Evolutionary conservation across 2,329 filamentous ascomycete species (phyloP).

Genomic region (Cladobotryum protrusum): DNA sequence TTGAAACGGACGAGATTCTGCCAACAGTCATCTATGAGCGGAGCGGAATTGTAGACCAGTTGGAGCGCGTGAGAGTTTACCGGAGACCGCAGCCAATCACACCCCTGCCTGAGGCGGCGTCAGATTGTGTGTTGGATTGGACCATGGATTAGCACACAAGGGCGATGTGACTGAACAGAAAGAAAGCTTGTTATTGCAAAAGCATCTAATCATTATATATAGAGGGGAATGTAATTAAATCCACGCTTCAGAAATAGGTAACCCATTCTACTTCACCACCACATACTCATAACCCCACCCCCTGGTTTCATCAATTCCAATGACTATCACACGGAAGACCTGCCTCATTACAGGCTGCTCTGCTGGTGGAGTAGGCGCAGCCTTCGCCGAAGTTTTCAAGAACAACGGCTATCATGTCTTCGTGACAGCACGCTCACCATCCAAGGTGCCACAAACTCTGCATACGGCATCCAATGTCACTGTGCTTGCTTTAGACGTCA

Average conservation of each 20-base stretch:
- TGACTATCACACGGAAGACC: slow-evolving; percentile 13
- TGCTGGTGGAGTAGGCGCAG: slow-evolving; percentile 25
- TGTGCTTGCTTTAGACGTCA: slow-evolving; percentile 19
- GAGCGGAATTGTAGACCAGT: too few species aligned
- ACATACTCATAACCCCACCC: too few species aligned
- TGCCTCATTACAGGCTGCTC: slow-evolving; percentile 32
- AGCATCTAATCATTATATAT: too few species aligned
- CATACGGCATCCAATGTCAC: slow-evolving; percentile 16
- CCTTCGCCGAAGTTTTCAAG: slow-evolving; percentile 25
- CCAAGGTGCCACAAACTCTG: slow-evolving; percentile 17
- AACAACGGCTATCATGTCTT: slow-evolving; percentile 22
- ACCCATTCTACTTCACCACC: neutral
- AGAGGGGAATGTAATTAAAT: too few species aligned
- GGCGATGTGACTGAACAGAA: too few species aligned
- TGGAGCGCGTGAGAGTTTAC: too few species aligned
- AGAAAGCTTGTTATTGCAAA: too few species aligned
- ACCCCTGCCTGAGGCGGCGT: too few species aligned
- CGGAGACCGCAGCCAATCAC: too few species aligned
- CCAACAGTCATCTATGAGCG: too few species aligned
- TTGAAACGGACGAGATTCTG: too few species aligned
- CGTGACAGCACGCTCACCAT: slow-evolving; percentile 22
- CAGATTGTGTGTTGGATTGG: too few species aligned
- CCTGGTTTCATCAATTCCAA: neutral
- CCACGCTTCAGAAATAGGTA: neutral
- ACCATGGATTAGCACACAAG: neutral